Evolutionary conservation across 768 basidiomycete species (phyloP).

Genomic region (Lentinula boryana): DNA sequence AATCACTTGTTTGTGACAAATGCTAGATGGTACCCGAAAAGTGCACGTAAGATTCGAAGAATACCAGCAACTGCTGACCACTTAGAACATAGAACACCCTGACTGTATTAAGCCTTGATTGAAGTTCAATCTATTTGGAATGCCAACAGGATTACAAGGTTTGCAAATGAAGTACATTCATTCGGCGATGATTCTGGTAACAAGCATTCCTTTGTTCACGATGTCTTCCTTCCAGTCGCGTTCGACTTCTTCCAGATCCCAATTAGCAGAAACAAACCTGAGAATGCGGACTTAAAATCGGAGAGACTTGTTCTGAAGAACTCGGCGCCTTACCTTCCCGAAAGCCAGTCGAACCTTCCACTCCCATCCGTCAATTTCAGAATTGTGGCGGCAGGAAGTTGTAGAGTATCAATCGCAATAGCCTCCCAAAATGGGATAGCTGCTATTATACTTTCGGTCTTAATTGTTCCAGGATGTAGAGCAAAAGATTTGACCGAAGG

Average conservation of each 20-base stretch:
- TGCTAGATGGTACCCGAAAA: no score
- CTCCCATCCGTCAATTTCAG: slow-evolving; percentile 13
- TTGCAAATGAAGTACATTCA: background rate
- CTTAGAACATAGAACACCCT: no score
- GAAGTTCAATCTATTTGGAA: no score
- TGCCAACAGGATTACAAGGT: no score
- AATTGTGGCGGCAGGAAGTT: slow-evolving; percentile 15
- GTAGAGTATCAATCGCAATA: slow-evolving; percentile 10
- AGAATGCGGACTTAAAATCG: background rate
- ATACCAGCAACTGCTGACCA: no score
- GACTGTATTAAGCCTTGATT: no score
- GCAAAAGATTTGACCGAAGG: slow-evolving; percentile 9
- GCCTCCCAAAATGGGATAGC: slow-evolving; percentile 4
- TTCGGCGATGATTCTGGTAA: background rate
- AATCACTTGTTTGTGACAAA: no score
- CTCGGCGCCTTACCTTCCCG: slow-evolving; percentile 11
- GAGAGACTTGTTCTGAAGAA: background rate
- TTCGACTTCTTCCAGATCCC: slow-evolving; percentile 10
- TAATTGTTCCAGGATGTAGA: slow-evolving; percentile 11
- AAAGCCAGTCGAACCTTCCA: slow-evolving; percentile 15
- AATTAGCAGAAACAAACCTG: slow-evolving; percentile 12
- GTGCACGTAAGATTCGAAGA: no score
- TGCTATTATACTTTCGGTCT: slow-evolving; percentile 4
- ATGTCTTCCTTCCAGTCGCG: slow-evolving; percentile 9
- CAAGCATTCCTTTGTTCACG: slow-evolving; percentile 7